These are phyloP conservation scores for Capniomyces stellatus DNA, from an alignment of 371 early-diverging fungal genomes.

Conservation along the genomic window DNA sequence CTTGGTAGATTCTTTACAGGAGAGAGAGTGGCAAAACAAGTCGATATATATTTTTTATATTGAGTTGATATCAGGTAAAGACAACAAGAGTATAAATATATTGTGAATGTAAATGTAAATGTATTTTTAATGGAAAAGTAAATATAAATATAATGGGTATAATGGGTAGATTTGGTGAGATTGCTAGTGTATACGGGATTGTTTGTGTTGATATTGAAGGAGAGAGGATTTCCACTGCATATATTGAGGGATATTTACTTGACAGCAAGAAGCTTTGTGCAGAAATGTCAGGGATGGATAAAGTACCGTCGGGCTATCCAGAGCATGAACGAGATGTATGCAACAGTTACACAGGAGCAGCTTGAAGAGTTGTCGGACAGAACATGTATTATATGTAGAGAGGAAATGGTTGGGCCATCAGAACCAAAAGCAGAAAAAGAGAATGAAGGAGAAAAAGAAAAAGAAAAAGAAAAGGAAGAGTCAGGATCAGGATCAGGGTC, in stretches of 20 bases:
- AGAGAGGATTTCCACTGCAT: slow-evolving; percentile 77
- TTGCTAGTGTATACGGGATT: slow-evolving; percentile 67
- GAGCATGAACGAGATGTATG: slow-evolving; percentile 89
- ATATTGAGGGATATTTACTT: slow-evolving; percentile 90
- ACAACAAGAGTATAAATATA: too few species aligned
- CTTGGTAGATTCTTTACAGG: slow-evolving; percentile 56
- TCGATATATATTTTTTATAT: slow-evolving; percentile 73
- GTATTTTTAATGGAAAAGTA: too few species aligned
- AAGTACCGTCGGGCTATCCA: slow-evolving; percentile 83
- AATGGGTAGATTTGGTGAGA: slow-evolving; percentile 86
- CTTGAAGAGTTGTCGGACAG: slow-evolving; percentile 57
- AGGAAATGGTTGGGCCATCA: slow-evolving; percentile 56
- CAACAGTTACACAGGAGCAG: slow-evolving; percentile 68
- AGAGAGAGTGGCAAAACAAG: slow-evolving; percentile 88
- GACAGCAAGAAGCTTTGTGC: slow-evolving; percentile 72
- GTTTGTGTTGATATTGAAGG: slow-evolving; percentile 61
- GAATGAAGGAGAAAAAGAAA: too few species aligned
- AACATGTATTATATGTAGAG: slow-evolving; percentile 91
- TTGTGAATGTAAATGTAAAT: too few species aligned
- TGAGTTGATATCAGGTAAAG: slow-evolving; percentile 23
- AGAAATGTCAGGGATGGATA: slow-evolving; percentile 67
- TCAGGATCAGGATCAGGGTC: too few species aligned
- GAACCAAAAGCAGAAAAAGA: slow-evolving; percentile 2
- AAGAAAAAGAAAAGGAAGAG: too few species aligned
- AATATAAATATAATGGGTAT: too few species aligned